Evolutionary conservation across 208 protist genomes (phyloP), one percentile per base, ranked within the genome.

Genomic region (Wallacemonas rigidus): DNA sequence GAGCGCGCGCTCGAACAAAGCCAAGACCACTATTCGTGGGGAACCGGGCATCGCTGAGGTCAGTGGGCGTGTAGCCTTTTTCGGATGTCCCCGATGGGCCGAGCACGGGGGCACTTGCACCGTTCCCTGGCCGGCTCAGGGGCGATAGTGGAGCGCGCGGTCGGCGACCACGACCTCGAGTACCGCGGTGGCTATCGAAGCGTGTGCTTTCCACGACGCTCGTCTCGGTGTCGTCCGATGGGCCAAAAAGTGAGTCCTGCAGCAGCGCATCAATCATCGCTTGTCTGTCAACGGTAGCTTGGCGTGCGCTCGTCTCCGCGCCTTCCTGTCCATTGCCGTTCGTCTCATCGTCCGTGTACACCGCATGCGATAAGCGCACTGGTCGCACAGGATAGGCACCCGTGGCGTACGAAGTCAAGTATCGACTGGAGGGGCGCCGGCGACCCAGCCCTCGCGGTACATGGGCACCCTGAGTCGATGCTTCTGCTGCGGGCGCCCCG

Each of bases 301-400:
- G 36, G 7, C 56, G 15, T 35, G 15, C 8, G 14, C 51, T 6
- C 9, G 14, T 36, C 51, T n/a, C 6, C 51, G 5, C 8, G 51
- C 51, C 0, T 8, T 35, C 56, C 36, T 26, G 26, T 26, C 26
- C 26, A 0, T 26, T 26, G 56, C 38, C 8, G 36, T 41, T 15
- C 12, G 5, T 62, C 17, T 62, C 51, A 56, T 5, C 51, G 7
- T 51, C 47, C 7, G 7, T 14, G 47, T 51, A 51, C 8, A n/a
- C 51, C 8, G 4, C 56, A 38, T 6, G 8, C 11, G 60, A 65
- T 8, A 65, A 38, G 9, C 41, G 67, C 53, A 58, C 63, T 5
- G 69, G 62, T 5, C 64, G 77, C 26, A 72, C 62, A 0, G 77
- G 69, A 71, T 75, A 75, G 44, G 67, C 72, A 26, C 67, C 77